Conservation (phyloP, 768 basidiomycete species). For the Naganishia randhawae region DNA sequence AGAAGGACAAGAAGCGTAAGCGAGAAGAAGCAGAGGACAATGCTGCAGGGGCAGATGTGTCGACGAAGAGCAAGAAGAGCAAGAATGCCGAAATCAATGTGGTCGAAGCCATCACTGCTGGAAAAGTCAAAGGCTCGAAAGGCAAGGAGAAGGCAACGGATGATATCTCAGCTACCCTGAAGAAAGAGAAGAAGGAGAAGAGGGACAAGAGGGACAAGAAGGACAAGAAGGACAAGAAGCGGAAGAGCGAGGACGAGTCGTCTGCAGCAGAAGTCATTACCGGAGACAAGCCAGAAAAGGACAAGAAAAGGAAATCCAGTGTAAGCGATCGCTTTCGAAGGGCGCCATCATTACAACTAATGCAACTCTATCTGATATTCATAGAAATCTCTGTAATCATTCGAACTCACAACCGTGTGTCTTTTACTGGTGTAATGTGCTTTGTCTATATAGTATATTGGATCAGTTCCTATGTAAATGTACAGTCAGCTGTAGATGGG, state of each 20-base stretch:
- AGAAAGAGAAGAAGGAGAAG: slow-evolving; percentile 28
- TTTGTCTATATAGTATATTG: background rate
- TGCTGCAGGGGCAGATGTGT: background rate
- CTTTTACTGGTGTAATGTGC: background rate
- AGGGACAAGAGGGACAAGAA: slow-evolving; percentile 12
- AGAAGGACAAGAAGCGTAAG: slow-evolving; percentile 19
- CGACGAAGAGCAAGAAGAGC: background rate
- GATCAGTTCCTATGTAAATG: background rate
- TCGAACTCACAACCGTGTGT: background rate
- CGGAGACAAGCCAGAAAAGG: slow-evolving; percentile 13
- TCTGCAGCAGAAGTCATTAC: background rate
- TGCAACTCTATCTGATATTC: background rate
- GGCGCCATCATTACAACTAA: background rate
- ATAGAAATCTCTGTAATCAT: background rate
- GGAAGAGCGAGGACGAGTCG: background rate
- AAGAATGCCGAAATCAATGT: background rate
- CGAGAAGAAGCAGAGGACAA: background rate
- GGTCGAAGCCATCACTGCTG: background rate
- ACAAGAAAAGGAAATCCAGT: background rate
- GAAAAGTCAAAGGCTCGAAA: slow-evolving; percentile 24
- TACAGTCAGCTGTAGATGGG: background rate
- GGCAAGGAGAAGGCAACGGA: slow-evolving; percentile 22
- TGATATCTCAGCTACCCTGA: slow-evolving; percentile 20
- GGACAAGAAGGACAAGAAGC: background rate
- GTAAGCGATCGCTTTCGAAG: background rate